These are phyloP conservation scores for Barnettozyma hawaiiensis DNA, from an alignment of 1,139 yeast genomes.

Conservation along the genomic window DNA sequence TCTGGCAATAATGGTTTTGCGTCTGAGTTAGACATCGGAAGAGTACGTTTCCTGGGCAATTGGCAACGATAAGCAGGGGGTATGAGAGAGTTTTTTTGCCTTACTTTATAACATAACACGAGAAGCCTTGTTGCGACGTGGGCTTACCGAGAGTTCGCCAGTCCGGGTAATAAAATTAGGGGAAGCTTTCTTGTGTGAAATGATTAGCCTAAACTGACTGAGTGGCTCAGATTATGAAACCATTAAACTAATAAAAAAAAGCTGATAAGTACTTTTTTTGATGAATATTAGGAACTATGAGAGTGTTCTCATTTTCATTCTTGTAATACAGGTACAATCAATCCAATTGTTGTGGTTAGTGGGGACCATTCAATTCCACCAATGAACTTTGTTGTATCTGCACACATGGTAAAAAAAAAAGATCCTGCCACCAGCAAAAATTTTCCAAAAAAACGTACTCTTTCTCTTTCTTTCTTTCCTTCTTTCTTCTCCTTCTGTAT, in stretches of 20 bases:
- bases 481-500: not conserved
- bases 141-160: not conserved
- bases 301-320: too few species aligned
- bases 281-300: too few species aligned
- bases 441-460: not conserved
- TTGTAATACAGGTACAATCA: too few species aligned
- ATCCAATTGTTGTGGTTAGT: too few species aligned
- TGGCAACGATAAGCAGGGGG: not conserved
- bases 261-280: too few species aligned
- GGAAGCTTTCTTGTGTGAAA: too few species aligned
- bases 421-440: not conserved
- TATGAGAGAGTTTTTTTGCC: not conserved
- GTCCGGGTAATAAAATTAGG: not conserved
- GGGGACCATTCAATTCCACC: too few species aligned
- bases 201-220: too few species aligned
- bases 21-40: slow-evolving; percentile 1
- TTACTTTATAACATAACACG: too few species aligned
- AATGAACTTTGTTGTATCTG: too few species aligned
- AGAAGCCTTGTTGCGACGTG: slow-evolving; percentile 1
- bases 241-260: too few species aligned
- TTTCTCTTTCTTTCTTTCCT: not conserved
- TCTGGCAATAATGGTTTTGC: slow-evolving; percentile 1
- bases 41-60: not conserved
- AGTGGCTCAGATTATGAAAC: too few species aligned
- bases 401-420: not conserved